phyloP scores from a whole-genome alignment of 2,329 filamentous ascomycete species.

The Penicillium sp. region DNA sequence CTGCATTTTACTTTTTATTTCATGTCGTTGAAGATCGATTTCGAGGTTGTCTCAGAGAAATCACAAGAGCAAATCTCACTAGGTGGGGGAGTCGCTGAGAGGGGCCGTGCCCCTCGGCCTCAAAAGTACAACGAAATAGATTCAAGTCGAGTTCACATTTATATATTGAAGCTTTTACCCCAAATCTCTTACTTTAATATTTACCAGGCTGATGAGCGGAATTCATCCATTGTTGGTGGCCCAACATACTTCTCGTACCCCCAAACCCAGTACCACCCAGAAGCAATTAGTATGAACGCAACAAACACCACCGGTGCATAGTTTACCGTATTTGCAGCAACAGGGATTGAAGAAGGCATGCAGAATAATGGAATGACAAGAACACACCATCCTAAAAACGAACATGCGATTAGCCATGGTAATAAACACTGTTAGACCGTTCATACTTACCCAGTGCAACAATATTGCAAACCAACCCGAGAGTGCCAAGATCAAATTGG shows the following conservation, averaged over 20 bases:
- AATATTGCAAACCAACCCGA: conserved; percentile 61
- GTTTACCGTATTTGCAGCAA: conserved; percentile 60
- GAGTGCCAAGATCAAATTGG: conserved; percentile 51
- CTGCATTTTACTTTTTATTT: background rate
- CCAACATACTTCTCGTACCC: conserved; percentile 56
- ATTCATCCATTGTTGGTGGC: conserved; percentile 17
- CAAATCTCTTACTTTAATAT: background rate
- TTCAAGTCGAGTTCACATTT: background rate
- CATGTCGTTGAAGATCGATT: background rate
- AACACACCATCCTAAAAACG: conserved; percentile 52
- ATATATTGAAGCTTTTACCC: background rate
- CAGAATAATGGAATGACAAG: conserved; percentile 68
- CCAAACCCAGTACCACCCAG: conserved; percentile 65
- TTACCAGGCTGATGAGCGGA: background rate
- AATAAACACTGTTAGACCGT: background rate
- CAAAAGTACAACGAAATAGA: background rate
- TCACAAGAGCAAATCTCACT: background rate
- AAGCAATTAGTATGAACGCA: conserved; percentile 59
- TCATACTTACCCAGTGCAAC: conserved; percentile 57
- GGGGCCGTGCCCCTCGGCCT: conserved; percentile 2
- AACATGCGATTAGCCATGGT: background rate
- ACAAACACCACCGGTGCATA: conserved; percentile 71
- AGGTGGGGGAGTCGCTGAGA: background rate
- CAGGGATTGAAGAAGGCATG: conserved; percentile 53
- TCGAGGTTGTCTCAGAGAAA: background rate